Base-by-base conservation (phyloP, 441 rosid species). In the Arabidopsis lyrata region DNA sequence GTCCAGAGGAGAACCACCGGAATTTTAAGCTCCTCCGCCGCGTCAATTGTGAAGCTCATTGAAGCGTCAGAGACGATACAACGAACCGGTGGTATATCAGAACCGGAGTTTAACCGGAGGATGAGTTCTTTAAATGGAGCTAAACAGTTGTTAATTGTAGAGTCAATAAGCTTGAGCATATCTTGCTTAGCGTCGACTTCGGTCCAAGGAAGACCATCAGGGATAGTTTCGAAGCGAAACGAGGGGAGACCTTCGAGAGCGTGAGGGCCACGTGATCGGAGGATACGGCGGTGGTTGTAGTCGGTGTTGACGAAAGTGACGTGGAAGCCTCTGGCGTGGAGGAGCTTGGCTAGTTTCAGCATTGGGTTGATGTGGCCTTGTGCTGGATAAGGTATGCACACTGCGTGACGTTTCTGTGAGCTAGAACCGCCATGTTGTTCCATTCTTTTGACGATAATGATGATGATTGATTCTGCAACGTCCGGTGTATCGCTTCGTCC, bases 341-440 rank as follows among this genome's bases (percentile, higher is more conserved):
- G 81, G 2, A 86, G 64, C 7, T 81, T 81, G 5, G 87, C 87
- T n/a, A 85, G 57, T 54, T 66, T 59, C 0, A 83, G 57, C 80
- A 81, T 77, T n/a, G 86, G 82, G 38, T 53, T 61, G 24, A 85
- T 41, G 59, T 85, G 88, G 41, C 85, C 83, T 71, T 83, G 85
- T 2, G 79, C 81, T 53, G 84, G 86, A 36, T 47, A 80, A 5
- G 88, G 86, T 16, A 81, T 52, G 63, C 78, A 81, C 2, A 83
- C 79, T 3, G 73, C 86, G 22, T 80, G 83, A 4, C 70, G 76
- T 42, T 15, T 68, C 2, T 24, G 16, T 12, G 34, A 39, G 49
- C 32, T 39, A 6, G 34, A 60, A 60, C 4, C 49, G 16, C 18
- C 34, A 6, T 60, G 65, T 59, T 20, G 45, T 38, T 59, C 64